Conservation (phyloP, 108 stramenopile genomes). For the Pinguiococcus pyrenoidosus region DNA sequence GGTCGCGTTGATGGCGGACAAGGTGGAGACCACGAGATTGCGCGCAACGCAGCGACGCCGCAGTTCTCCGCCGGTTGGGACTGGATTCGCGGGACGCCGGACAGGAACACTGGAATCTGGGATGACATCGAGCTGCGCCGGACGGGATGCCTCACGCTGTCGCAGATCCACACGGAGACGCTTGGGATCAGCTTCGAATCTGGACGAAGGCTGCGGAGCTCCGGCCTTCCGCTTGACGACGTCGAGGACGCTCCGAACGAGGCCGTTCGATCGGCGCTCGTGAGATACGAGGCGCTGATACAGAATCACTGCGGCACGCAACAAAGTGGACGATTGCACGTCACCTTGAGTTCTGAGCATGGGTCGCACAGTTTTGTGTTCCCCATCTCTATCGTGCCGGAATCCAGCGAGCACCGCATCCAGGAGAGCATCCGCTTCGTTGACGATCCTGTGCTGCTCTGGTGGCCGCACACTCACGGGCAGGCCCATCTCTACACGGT, state of each 20-base stretch:
- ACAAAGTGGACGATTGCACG: too few relatives aligned
- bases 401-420: too few relatives aligned
- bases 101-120: constrained; percentile 39
- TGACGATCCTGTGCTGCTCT: too few relatives aligned
- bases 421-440: too few relatives aligned
- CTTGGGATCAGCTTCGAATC: constrained; percentile 13
- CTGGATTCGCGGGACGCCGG: constrained; percentile 41
- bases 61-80: constrained; percentile 47
- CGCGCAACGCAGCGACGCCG: constrained; percentile 31
- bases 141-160: constrained; percentile 19
- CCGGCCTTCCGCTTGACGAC: background rate
- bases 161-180: constrained; percentile 22
- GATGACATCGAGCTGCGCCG: constrained; percentile 10
- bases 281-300: constrained; percentile 9
- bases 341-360: too few relatives aligned
- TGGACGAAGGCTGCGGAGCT: background rate
- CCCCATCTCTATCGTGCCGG: too few relatives aligned
- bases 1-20: constrained; percentile 10
- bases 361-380: too few relatives aligned
- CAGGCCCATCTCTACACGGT: constrained; percentile 17
- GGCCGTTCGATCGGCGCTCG: background rate
- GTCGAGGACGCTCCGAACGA: background rate
- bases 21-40: constrained; percentile 42
- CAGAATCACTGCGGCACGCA: too few relatives aligned
- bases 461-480: constrained; percentile 41